These are phyloP conservation scores for Catunica adiposa DNA, from an alignment of 2,329 filamentous ascomycete species.

Conservation along the genomic window DNA sequence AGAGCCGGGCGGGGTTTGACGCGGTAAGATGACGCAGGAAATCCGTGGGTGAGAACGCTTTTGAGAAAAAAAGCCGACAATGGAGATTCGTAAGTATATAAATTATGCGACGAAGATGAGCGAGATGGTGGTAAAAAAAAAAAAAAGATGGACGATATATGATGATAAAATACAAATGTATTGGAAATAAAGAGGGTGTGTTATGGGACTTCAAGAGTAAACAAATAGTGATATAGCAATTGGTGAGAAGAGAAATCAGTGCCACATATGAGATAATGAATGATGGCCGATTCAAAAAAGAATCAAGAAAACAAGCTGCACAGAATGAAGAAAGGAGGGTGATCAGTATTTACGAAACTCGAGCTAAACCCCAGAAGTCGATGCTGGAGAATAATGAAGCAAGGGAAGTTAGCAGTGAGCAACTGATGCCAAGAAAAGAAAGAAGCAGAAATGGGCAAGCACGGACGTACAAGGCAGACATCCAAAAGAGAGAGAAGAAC, in stretches of 20 bases:
- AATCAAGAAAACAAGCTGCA: neutral
- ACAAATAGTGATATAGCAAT: neutral
- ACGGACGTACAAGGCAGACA: slow-evolving; percentile 1
- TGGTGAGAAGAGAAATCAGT: neutral
- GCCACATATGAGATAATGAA: neutral
- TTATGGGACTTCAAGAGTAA: neutral
- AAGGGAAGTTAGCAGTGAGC: neutral
- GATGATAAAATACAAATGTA: neutral
- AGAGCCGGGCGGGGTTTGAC: neutral
- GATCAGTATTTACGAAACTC: slow-evolving; percentile 10
- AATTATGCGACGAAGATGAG: neutral
- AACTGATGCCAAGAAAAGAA: slow-evolving; percentile 3
- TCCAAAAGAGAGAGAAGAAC: neutral
- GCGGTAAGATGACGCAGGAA: neutral
- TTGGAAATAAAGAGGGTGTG: neutral
- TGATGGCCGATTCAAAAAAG: neutral
- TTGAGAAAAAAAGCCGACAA: neutral
- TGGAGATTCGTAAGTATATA: neutral
- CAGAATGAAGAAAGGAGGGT: slow-evolving; percentile 3
- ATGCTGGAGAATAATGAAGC: neutral
- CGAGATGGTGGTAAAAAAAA: neutral
- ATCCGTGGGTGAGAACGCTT: neutral
- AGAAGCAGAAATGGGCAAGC: neutral
- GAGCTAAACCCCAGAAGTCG: neutral
- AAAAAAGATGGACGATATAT: neutral